These are phyloP conservation scores for Astrothelium subdiscretum DNA, from an alignment of 495 filamentous ascomycete species.

Conservation along the genomic window DNA sequence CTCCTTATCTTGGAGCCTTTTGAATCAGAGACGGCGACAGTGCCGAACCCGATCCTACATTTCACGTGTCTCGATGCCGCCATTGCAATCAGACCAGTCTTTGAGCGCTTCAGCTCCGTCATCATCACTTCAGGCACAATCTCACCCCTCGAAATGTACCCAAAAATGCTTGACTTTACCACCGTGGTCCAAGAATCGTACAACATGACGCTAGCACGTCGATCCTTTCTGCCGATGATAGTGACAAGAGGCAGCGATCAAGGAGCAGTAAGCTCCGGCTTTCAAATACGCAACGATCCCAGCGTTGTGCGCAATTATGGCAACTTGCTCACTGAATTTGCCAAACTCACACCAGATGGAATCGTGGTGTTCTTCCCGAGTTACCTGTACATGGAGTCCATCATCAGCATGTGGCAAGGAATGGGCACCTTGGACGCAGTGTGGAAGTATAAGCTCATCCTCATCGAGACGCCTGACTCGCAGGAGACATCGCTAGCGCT, in stretches of 20 bases:
- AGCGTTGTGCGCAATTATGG: constrained; percentile 94
- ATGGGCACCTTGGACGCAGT: constrained; percentile 96
- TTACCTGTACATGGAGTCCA: constrained; percentile 98
- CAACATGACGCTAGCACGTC: constrained; percentile 88
- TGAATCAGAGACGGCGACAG: constrained; percentile 89
- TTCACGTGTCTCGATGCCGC: constrained; percentile 96
- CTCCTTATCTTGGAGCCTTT: constrained; percentile 91
- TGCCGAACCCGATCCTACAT: constrained; percentile 90
- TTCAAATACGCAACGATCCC: constrained; percentile 90
- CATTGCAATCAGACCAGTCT: constrained; percentile 95
- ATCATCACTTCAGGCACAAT: constrained; percentile 98
- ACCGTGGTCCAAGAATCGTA: constrained; percentile 94
- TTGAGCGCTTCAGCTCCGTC: constrained; percentile 93
- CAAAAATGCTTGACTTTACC: constrained; percentile 90
- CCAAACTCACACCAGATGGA: constrained; percentile 88
- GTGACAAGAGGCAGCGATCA: constrained; percentile 93
- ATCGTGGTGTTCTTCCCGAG: constrained; percentile 98
- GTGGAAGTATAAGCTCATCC: constrained; percentile 98
- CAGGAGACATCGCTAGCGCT: constrained; percentile 94
- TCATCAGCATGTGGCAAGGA: constrained; percentile 97
- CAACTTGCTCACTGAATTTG: constrained; percentile 81
- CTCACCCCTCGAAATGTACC: constrained; percentile 97
- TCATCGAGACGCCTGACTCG: constrained; percentile 94
- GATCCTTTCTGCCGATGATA: constrained; percentile 94
- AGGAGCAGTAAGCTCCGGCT: constrained; percentile 75